phyloP scores from a whole-genome alignment of 768 basidiomycete species.

The Suillus subluteus region DNA sequence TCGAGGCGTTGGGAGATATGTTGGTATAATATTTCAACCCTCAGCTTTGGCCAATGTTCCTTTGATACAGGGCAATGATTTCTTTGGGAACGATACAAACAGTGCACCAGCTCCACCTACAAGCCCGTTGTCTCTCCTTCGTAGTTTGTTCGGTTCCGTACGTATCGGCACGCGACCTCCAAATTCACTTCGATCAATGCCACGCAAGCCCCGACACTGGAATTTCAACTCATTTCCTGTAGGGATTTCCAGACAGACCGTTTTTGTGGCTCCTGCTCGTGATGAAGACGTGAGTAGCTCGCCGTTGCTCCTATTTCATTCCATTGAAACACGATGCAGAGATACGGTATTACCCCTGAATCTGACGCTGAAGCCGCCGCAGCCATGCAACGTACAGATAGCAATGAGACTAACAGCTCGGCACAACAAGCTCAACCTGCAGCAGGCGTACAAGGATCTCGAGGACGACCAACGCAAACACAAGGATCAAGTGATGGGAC shows the following conservation, averaged over 20 bases:
- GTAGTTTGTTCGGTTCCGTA: background rate
- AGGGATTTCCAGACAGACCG: background rate
- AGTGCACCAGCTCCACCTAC: background rate
- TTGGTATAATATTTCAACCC: background rate
- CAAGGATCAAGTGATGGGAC: background rate
- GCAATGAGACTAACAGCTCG: too few relatives aligned
- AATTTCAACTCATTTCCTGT: background rate
- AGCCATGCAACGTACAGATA: too few relatives aligned
- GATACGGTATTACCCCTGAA: too few relatives aligned
- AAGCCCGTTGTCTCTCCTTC: background rate
- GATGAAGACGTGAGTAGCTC: background rate
- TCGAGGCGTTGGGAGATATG: constrained; percentile 6
- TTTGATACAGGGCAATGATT: background rate
- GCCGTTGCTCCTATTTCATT: too few relatives aligned
- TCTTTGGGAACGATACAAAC: background rate
- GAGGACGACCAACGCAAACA: too few relatives aligned
- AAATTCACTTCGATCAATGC: background rate
- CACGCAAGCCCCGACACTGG: background rate
- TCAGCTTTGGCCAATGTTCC: background rate
- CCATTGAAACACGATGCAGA: too few relatives aligned
- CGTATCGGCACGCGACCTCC: background rate
- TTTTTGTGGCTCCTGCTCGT: background rate
- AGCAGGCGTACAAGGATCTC: too few relatives aligned
- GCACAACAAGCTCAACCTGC: too few relatives aligned
- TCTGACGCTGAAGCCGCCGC: too few relatives aligned